Evolutionary conservation across 2,329 filamentous ascomycete genomes (phyloP), one percentile per base, ranked within the genome.

Genomic region (Penicillium sp.): DNA sequence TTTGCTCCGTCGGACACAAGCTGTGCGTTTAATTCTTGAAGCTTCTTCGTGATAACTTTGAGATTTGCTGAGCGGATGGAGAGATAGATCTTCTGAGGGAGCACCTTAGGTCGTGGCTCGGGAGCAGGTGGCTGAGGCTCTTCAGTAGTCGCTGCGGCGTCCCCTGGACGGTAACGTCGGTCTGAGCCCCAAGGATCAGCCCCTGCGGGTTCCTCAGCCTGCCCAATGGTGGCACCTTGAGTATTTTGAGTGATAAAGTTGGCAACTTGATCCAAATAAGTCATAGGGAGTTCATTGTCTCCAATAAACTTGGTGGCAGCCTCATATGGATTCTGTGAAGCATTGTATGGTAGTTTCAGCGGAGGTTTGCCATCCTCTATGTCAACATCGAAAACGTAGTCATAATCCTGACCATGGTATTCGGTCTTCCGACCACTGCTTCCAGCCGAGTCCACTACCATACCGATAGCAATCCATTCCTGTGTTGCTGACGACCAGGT

Each of bases 371-470:
- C 93, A 67, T 97, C 93, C 71, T 96, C 90, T 59, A 97, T 95
- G 66, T 96, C 92, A 26, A 97, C 92, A 68, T 97, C 92, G 64
- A 97, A 97, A 9, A 99, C 92, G 67, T 88, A 97, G 70, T 99
- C 94, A 71, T 96, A 99, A 58, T 93, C 89, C 69, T 96, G 85
- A 31, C 93, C 93, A 1, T 89, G 80, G 69, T 93, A 88, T 55
- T 87, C 82, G 8, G 85, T 84, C 75, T 92, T 91, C 56, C 85
- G 85, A 11, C 90, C 89, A 61, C 86, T 90, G 69, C 91, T 95
- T 36, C 88, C 91, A 5, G 88, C 89, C 4, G 91, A 85, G 65
- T 96, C 91, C 11, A 97, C 94, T 0, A 99, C 92, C 0, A 91
- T 96, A n/a, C 94, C 94, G 9, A 97, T 88, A 59, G 88, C 88